Conservation (phyloP, 371 early-diverging fungal species). For the Umbelopsis sp. region DNA sequence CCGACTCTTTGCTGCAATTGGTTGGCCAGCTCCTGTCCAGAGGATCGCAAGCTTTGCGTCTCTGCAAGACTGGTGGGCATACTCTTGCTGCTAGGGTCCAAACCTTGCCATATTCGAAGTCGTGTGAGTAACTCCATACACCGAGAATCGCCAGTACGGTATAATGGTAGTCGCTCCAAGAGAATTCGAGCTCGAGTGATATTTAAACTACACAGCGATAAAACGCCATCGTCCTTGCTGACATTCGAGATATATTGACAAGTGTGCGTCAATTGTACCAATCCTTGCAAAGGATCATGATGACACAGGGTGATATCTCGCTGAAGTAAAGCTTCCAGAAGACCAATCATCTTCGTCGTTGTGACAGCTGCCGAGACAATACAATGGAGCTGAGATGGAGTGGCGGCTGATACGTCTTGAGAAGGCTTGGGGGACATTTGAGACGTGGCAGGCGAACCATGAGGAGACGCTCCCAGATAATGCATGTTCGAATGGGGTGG, state of each 20-base stretch:
- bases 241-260: background rate
- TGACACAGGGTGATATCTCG: background rate
- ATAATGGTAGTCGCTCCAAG: background rate
- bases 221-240: background rate
- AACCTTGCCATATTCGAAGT: background rate
- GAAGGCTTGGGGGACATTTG: conserved; percentile 11
- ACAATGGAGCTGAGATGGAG: background rate
- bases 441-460: background rate
- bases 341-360: background rate
- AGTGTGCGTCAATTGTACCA: background rate
- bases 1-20: background rate
- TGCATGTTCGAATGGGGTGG: background rate
- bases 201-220: background rate
- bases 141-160: background rate
- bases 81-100: background rate
- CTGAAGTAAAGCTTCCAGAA: background rate
- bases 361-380: background rate
- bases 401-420: background rate
- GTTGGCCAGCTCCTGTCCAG: background rate
- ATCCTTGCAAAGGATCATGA: background rate
- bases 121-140: background rate
- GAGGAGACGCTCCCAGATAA: background rate
- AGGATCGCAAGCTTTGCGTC: background rate
- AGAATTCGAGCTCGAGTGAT: background rate
- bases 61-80: background rate